Evolutionary conservation across 1,139 yeast genomes (phyloP), one percentile per base, ranked within the genome.

Genomic region (Diutina pseudorugosa): DNA sequence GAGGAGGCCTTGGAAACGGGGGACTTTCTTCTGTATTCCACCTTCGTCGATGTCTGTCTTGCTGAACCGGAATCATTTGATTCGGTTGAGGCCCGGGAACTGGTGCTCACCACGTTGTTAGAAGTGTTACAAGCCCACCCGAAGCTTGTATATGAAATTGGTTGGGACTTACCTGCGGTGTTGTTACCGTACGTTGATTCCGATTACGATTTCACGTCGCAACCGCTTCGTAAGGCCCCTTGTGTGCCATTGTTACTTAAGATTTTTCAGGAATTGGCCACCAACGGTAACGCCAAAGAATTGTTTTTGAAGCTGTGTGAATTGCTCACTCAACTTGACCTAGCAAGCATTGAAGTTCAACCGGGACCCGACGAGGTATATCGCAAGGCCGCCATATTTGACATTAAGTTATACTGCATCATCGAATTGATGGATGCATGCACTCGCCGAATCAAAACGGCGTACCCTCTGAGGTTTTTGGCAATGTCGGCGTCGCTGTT

Each of bases 151-250:
- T 70, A 76, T 55, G 87, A 85, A 59, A 79, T 88, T 55, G 95
- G 95, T 1, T 90, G 97, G 97, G 96, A 90, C 64, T 63, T 90
- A 21, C 96, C 96, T 0, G 75, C 72, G 36, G 62, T 86, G 48
- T 60, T 90, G 19, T 62, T 87, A 47, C 65, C 67, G 3, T 80
- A 71, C 58, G 57, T 78, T 16, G 77, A 70, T 30, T 63, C 61
- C 48, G 67, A 59, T 54, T 59, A 54, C 52, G 50, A 43, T 25
- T 59, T 61, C 51, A 18, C 20, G 19, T 33, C 47, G 3, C 55
- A 52, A 2, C 53, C 64, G 1, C 57, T 74, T 20, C 62, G 76
- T 48, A 36, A 53, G 2, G 66, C 69, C 5, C 77, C 78, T 3
- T 62, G 72, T 52, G 64, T 68, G 14, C 63, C 64, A 56, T 66